These are phyloP conservation scores for Fusarium illudens DNA, from an alignment of 2,329 filamentous ascomycete species.

Conservation along the genomic window DNA sequence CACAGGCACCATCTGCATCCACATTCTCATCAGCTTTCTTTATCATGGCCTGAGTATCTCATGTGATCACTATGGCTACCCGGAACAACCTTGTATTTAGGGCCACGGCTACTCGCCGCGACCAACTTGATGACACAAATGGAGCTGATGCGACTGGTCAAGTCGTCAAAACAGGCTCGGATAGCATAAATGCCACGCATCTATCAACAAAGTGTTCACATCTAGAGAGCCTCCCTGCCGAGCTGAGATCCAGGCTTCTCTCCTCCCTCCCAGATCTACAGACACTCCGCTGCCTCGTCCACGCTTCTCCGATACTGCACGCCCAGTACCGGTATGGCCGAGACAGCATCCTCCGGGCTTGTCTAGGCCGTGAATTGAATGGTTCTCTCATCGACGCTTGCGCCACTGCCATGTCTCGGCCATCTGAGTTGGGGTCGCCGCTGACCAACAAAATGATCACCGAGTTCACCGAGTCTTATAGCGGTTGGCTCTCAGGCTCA, in stretches of 20 bases:
- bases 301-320: constrained; percentile 32
- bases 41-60: background rate
- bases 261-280: constrained; percentile 23
- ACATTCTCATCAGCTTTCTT: background rate
- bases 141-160: background rate
- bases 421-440: constrained; percentile 4
- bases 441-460: constrained; percentile 13
- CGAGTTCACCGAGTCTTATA: constrained; percentile 5
- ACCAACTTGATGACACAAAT: background rate
- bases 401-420: constrained; percentile 25
- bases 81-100: background rate
- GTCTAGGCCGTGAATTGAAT: constrained; percentile 27
- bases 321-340: constrained; percentile 32
- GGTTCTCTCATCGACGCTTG: constrained; percentile 33
- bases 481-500: background rate
- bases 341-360: constrained; percentile 23
- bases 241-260: constrained; percentile 17
- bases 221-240: background rate
- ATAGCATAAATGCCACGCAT: background rate
- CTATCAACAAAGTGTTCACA: background rate
- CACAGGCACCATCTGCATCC: background rate
- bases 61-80: background rate
- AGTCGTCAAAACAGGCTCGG: background rate
- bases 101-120: background rate
- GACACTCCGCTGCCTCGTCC: constrained; percentile 13